phyloP scores from a whole-genome alignment of 2,329 filamentous ascomycete genomes.

The Claviceps cyperi region DNA sequence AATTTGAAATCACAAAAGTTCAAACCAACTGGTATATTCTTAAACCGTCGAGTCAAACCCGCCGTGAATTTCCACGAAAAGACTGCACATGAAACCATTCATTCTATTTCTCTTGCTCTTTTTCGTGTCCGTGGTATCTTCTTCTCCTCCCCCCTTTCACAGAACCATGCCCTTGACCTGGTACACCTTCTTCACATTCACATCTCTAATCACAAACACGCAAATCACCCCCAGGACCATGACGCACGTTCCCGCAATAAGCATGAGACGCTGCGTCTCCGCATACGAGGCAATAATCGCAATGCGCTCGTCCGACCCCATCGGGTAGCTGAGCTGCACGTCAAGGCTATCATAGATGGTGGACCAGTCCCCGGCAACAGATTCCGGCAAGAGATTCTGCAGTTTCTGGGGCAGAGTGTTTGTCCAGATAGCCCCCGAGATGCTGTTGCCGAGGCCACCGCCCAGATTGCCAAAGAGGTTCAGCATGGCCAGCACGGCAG shows the following conservation, averaged over 20 bases:
- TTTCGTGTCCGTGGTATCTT: neutral
- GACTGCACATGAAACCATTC: neutral
- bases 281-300: slow-evolving; percentile 1
- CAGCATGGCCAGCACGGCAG: slow-evolving; percentile 31
- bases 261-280: neutral
- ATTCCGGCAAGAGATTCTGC: neutral
- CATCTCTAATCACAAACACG: neutral
- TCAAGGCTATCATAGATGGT: slow-evolving; percentile 2
- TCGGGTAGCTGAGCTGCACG: neutral
- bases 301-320: neutral
- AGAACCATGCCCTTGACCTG: slow-evolving; percentile 1
- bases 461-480: slow-evolving; percentile 30
- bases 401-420: slow-evolving; percentile 19
- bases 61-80: too few relatives aligned
- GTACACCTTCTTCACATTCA: slow-evolving; percentile 2
- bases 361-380: neutral
- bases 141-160: neutral
- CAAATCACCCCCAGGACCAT: neutral
- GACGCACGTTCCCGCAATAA: neutral
- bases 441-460: slow-evolving; percentile 29
- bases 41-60: too few relatives aligned
- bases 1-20: too few relatives aligned
- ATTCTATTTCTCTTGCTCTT: neutral
- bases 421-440: slow-evolving; percentile 28
- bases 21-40: too few relatives aligned